phyloP scores from a whole-genome alignment of 139 green algal genomes.

The Coelastrella sp. region DNA sequence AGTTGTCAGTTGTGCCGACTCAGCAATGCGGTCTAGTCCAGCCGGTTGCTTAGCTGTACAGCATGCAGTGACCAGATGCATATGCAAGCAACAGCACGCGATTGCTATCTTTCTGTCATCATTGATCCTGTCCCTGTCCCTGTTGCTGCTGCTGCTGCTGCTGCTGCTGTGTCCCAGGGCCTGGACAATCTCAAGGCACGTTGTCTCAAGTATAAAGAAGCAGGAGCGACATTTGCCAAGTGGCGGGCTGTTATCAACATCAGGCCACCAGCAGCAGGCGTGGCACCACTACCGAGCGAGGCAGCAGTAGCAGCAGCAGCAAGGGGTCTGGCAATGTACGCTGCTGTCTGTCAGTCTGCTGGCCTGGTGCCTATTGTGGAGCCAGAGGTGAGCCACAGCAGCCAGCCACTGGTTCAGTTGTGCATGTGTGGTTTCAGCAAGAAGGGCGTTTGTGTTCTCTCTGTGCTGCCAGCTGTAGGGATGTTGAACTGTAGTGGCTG shows the following conservation, averaged over 20 bases:
- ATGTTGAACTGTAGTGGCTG: no score
- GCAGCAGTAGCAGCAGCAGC: slow-evolving; percentile 20
- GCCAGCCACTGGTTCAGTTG: background rate
- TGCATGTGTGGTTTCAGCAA: background rate
- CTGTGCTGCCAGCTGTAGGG: background rate
- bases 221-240: slow-evolving; percentile 93
- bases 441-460: background rate
- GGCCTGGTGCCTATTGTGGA: slow-evolving; percentile 97
- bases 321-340: slow-evolving; percentile 61
- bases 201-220: slow-evolving; percentile 69
- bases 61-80: no score
- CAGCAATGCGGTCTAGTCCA: background rate
- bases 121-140: no score
- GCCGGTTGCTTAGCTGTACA: no score
- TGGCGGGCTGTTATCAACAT: slow-evolving; percentile 89
- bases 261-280: slow-evolving; percentile 54
- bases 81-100: no score
- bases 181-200: slow-evolving; percentile 87
- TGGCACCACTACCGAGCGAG: slow-evolving; percentile 63
- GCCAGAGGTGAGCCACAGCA: slow-evolving; percentile 73
- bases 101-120: no score
- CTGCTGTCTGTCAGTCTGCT: slow-evolving; percentile 75
- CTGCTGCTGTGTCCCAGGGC: slow-evolving; percentile 64
- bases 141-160: no score
- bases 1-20: background rate